Conservation (phyloP, 2,329 filamentous ascomycete genomes). For the Tolypocladium endophyticum region DNA sequence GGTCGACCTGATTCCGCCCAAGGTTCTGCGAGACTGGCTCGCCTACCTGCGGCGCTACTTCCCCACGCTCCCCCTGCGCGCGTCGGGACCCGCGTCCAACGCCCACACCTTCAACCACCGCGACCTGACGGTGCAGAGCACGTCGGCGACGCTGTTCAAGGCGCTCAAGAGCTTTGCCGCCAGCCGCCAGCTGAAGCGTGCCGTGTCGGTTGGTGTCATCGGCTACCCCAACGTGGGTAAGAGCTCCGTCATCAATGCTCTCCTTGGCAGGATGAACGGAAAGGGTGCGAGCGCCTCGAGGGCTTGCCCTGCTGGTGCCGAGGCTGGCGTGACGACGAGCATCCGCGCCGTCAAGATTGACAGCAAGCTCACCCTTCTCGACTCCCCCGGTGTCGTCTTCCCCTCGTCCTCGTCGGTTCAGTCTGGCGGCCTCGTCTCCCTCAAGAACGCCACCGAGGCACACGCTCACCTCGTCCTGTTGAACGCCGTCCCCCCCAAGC, state of each 20-base stretch:
- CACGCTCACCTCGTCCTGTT: slow-evolving; percentile 79
- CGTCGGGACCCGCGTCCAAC: slow-evolving; percentile 71
- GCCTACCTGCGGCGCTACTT: slow-evolving; percentile 77
- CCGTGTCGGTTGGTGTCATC: slow-evolving; percentile 85
- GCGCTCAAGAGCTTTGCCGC: slow-evolving; percentile 84
- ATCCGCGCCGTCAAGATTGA: slow-evolving; percentile 88
- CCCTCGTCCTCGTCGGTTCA: slow-evolving; percentile 46
- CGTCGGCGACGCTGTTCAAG: slow-evolving; percentile 74
- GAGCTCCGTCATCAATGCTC: slow-evolving; percentile 90
- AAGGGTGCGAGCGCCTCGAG: slow-evolving; percentile 44
- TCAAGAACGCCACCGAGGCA: slow-evolving; percentile 57
- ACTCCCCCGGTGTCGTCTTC: slow-evolving; percentile 93
- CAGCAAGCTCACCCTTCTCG: slow-evolving; percentile 84
- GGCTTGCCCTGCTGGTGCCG: slow-evolving; percentile 79
- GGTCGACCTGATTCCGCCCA: slow-evolving; percentile 79
- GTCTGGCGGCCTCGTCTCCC: slow-evolving; percentile 30
- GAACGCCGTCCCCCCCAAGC: slow-evolving; percentile 86
- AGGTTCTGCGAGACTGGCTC: slow-evolving; percentile 77
- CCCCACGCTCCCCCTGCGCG: slow-evolving; percentile 81
- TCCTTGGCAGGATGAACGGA: slow-evolving; percentile 65
- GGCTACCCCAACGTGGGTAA: slow-evolving; percentile 96
- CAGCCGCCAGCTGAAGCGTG: slow-evolving; percentile 73
- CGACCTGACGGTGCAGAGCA: slow-evolving; percentile 76
- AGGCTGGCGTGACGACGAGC: slow-evolving; percentile 84
- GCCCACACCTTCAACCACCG: slow-evolving; percentile 89